Evolutionary conservation across 306 rosid species (phyloP), one percentile per base, ranked within the genome.

Genomic region (Fragaria nilgerrensis): DNA sequence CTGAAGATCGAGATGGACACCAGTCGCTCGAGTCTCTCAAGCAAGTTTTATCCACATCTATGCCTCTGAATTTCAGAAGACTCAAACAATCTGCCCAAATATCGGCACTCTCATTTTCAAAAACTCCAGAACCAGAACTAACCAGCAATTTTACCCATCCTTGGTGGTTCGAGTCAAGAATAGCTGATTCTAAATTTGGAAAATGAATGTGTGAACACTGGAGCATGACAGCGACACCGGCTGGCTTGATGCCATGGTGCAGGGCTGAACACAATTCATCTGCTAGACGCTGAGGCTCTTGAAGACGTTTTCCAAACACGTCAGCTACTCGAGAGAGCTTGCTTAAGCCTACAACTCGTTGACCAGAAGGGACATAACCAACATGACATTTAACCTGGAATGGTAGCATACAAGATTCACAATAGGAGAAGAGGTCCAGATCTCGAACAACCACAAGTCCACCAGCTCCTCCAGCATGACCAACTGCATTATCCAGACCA

Each of bases 391-490:
- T 92, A 63, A 91, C 92, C 86, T 89, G 96, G 82, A 96, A 92
- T 7, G 98, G 99, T 77, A 96, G 96, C 89, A 96, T 79, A 86
- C 99, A 96, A 8, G 98, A 92, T 81, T 96, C 99, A 7, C 99
- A 96, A 72, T 91, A 91, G 23, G 97, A 92, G 80, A 91, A 96
- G 73, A 88, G 81, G 82, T 96, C 92, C 43, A 96, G 81, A 82
- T 96, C 99, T 75, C 98, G 80, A 78, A 96, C 99, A 79, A 92
- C 76, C 81, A 96, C 98, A 4, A 96, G 93, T 84, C 98, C 99
- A 56, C 99, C 98, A 29, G 87, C 91, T 74, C 98, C 98, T 63
- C 99, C 98, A 29, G 98, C 98, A 74, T 88, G 96, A 61, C 97
- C 98, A 77, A 88, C 86, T 73, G 84, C 79, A 68, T 84, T 82